Base-by-base conservation (phyloP, 768 basidiomycete genomes). In the Cyathus striatus region DNA sequence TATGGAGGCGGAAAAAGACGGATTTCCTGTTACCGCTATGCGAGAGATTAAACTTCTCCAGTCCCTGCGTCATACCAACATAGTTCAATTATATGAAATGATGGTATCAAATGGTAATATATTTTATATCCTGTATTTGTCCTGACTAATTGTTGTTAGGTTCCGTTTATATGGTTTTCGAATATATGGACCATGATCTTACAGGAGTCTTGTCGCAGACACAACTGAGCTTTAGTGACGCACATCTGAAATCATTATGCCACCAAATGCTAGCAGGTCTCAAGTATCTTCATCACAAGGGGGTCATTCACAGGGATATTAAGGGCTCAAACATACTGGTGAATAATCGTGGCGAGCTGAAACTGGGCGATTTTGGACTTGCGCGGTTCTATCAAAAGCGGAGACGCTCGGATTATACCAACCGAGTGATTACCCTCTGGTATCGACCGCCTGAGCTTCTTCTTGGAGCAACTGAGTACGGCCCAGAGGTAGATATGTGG, bases 401-500 rank as follows among this genome's bases (percentile, higher is more conserved):
- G 5, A 74, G 90, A 37, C 76, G 78, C 42, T 85, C 83, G 43
- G 96, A 99, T 58, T 98, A 99, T 59, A 99, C 96, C n/a, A 99
- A 99, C 61, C 79, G 96, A 23, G 96, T 99, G 39, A 98, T 99
- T 51, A 99, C 96, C 1, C 76, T 96, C 38, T 98, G 96, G 96
- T 99, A 99, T 63, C 78, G 96, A 44, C 90, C 93, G 4, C 96
- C 95, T 7, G 96, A 99, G 57, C 72, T 99, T 17, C 66, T 99
- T 30, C 84, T 97, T 54, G 96, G 96, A 22, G 90, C 93, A 23
- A 99, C 96, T 0, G 80, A 92, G 10, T 99, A 99, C 65, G 94
- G 92, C 2, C 86, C 93, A 4, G 94, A 95, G 57, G 95, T 99
- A 18, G 96, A 99, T 56, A 96, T 98, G 85, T 99, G 96, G 96